Conservation (phyloP, 2,329 filamentous ascomycete species). For the Chaetomiaceae sp. region DNA sequence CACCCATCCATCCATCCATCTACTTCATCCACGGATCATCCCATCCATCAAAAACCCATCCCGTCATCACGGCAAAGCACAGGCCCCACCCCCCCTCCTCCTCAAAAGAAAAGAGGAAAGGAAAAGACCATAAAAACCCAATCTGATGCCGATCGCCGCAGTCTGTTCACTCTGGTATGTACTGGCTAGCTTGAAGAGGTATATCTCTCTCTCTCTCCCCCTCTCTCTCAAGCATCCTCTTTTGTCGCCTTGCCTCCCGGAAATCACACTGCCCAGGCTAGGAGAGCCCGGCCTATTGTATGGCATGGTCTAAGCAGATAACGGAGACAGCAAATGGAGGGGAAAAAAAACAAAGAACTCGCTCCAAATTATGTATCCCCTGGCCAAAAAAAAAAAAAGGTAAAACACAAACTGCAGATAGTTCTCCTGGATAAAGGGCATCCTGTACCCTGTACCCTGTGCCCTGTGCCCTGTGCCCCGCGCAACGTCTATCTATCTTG, state of each 20-base stretch:
- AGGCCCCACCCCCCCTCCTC: neutral
- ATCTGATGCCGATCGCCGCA: too few relatives aligned
- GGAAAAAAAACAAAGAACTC: neutral
- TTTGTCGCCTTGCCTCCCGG: too few relatives aligned
- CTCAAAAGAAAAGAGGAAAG: neutral
- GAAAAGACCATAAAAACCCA: neutral
- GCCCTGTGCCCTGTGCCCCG: too few relatives aligned
- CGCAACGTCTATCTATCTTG: neutral
- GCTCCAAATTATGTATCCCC: slow-evolving; percentile 14
- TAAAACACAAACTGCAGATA: neutral
- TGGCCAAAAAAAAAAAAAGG: neutral
- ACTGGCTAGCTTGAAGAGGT: too few relatives aligned
- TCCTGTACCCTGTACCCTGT: slow-evolving; percentile 21
- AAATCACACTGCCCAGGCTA: too few relatives aligned
- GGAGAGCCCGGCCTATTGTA: too few relatives aligned
- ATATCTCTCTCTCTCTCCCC: too few relatives aligned
- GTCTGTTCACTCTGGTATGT: too few relatives aligned
- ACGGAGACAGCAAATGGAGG: neutral
- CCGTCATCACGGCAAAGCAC: too few relatives aligned
- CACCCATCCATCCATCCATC: neutral
- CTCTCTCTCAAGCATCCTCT: neutral
- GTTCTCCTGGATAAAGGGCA: slow-evolving; percentile 2
- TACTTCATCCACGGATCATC: neutral
- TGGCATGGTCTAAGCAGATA: too few relatives aligned
- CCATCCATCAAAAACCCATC: too few relatives aligned